Conservation (phyloP, 2,329 filamentous ascomycete species). For the Fusarium coffeatum region DNA sequence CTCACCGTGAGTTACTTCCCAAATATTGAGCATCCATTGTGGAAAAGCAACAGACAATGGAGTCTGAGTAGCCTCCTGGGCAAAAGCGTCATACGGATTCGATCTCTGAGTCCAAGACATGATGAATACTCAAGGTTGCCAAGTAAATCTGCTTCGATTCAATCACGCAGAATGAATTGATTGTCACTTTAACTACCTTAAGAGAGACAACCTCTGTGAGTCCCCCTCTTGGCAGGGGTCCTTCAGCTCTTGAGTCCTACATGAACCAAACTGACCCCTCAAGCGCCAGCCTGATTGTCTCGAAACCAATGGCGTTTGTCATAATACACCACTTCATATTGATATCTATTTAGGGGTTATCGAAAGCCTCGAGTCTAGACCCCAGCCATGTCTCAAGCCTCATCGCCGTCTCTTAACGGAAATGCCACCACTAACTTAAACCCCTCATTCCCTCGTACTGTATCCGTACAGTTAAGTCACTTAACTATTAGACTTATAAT, state of each 20-base stretch:
- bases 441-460: conserved; percentile 2
- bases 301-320: conserved; percentile 16
- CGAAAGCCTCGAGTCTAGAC: conserved; percentile 30
- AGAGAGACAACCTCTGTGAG: not conserved
- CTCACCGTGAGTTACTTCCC: conserved; percentile 43
- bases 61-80: conserved; percentile 39
- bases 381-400: conserved; percentile 38
- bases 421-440: conserved; percentile 1
- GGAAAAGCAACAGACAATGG: conserved; percentile 35
- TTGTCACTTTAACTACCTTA: conserved; percentile 13
- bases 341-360: conserved; percentile 10
- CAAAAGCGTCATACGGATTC: conserved; percentile 43
- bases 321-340: not conserved
- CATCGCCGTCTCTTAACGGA: conserved; percentile 29
- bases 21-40: conserved; percentile 46
- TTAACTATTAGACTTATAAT: conserved; percentile 1
- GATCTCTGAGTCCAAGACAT: conserved; percentile 48
- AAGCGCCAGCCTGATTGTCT: conserved; percentile 1
- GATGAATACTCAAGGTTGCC: not conserved
- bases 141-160: not conserved
- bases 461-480: too few relatives aligned
- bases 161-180: not conserved
- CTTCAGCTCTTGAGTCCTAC: not conserved
- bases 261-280: not conserved
- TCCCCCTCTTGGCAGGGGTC: not conserved